Base-by-base conservation (phyloP, 139 green algal genomes). In the Closterium sp. region DNA sequence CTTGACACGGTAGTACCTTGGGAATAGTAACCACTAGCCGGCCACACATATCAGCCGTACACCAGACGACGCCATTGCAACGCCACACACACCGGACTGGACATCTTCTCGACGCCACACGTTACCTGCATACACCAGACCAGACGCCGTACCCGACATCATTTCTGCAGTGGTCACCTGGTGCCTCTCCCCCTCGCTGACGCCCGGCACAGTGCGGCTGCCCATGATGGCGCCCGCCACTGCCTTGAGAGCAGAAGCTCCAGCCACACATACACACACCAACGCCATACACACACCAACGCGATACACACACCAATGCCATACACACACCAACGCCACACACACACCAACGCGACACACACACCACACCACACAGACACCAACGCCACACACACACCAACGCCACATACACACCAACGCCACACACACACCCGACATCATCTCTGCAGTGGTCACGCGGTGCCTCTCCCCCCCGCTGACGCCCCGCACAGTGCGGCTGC, bases 141-240 rank as follows among this genome's bases (percentile, higher is more conserved):
- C n/a, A n/a, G n/a, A n/a, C n/a, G n/a, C n/a, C n/a, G n/a, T n/a
- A n/a, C n/a, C n/a, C 7, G 88, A 33, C 28, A 97, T 87, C 33
- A 97, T 95, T 91, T 97, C 96, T 7, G 91, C 95, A 5, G 93
- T 95, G 28, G 95, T 96, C 33, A 97, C 94, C 34, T 96, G 95
- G 92, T 96, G 96, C 84, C 93, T 93, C 93, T 97, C 94, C 9
- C 96, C 96, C 69, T 6, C 5, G 5, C n/a, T 84, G 6, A 84
- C 32, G 87, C 33, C 32, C 25, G 7, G 32, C 84, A 96, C 86
- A 93, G 97, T 94, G 87, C 93, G 89, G 32, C 96, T 95, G 3
- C 96, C 96, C 36, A 55, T 6, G 36, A 55, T 55, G 36, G 36
- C 6, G 36, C 36, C 4, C n/a, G n/a, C n/a, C n/a, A 6, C 36